Base-by-base conservation (phyloP, 345 rosid genomes). In the Brassica juncea region DNA sequence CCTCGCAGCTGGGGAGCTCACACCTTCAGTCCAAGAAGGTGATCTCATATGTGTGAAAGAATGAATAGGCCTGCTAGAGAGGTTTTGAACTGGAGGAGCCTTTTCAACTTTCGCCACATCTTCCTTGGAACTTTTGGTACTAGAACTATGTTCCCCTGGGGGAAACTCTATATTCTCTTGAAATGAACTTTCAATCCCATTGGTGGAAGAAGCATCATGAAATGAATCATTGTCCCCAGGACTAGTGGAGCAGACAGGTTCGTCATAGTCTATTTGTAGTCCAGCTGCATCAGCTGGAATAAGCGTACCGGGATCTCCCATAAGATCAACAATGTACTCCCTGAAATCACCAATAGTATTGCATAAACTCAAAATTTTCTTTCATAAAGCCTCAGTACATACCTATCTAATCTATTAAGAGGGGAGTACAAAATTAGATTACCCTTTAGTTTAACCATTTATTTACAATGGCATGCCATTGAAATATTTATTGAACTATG, bases 1-100 rank as follows among this genome's bases (percentile, higher is more conserved):
- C 55, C 73, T 91, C 5, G 79, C 94, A 58, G 97, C 91, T 12
- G 97, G 97, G 52, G 94, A 92, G 85, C 88, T 88, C 71, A 92
- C 91, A 66, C 99, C 99, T 91, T 94, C 97, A 47, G 99, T 94
- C 99, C 99, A 94, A 49, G 97, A 94, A 75, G 97, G 99, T 74
- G 91, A 88, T 84, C 95, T 89, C 59, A 85, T 87, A 85, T 91
- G 99, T 0, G 75, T 37, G 70, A 81, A 70, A 77, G 91, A 78
- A 81, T 86, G 87, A 82, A 66, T 84, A 78, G 91, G 84, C 83
- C 86, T 87, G 66, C 72, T 84, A 34, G 86, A 85, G 75, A 82
- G 61, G 57, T 89, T 93, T 74, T 52, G 79, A 74, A 54, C 37
- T 49, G 75, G 72, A 63, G 75, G 72, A 63, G 67, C 71, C 71